phyloP scores from a whole-genome alignment of 1,284 basidiomycete genomes.

The Rhodotorula sp. region DNA sequence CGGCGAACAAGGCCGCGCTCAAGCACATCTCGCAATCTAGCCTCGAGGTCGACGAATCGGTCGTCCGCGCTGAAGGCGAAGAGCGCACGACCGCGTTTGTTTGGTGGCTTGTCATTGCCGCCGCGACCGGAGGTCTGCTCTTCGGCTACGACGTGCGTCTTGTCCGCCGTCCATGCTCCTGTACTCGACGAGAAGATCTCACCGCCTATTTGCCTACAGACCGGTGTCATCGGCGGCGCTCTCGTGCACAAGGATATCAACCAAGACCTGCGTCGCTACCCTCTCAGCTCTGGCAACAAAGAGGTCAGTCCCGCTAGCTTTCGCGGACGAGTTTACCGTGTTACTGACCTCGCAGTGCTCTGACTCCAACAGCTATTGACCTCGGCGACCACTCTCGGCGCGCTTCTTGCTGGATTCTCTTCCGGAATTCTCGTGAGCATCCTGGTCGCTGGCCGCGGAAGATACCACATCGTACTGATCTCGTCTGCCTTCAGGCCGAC shows the following conservation, averaged over 20 bases:
- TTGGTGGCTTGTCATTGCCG: constrained; percentile 59
- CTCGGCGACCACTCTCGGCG: constrained; percentile 74
- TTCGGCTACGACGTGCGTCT: constrained; percentile 38
- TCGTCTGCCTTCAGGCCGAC: too few species aligned
- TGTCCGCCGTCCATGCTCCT: constrained; percentile 13
- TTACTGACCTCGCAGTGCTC: background rate
- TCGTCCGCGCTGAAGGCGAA: constrained; percentile 64
- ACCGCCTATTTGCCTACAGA: constrained; percentile 8
- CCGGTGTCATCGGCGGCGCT: constrained; percentile 41
- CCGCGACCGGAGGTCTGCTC: constrained; percentile 46
- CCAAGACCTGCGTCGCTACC: constrained; percentile 21
- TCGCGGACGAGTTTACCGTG: too few species aligned
- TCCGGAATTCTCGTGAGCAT: constrained; percentile 69
- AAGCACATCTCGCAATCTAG: constrained; percentile 24
- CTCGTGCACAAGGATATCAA: constrained; percentile 39
- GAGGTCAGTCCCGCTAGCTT: constrained; percentile 19
- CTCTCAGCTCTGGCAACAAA: constrained; percentile 31
- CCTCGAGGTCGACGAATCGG: constrained; percentile 55
- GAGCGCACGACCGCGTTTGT: constrained; percentile 68
- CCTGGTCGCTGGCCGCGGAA: too few species aligned
- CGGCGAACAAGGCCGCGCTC: constrained; percentile 13
- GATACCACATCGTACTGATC: too few species aligned
- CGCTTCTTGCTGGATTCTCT: constrained; percentile 67
- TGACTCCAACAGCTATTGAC: constrained; percentile 51
- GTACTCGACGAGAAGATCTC: constrained; percentile 1